Evolutionary conservation across 1,284 basidiomycete species (phyloP), one percentile per base, ranked within the genome.

Genomic region (Neonothopanus nambi): DNA sequence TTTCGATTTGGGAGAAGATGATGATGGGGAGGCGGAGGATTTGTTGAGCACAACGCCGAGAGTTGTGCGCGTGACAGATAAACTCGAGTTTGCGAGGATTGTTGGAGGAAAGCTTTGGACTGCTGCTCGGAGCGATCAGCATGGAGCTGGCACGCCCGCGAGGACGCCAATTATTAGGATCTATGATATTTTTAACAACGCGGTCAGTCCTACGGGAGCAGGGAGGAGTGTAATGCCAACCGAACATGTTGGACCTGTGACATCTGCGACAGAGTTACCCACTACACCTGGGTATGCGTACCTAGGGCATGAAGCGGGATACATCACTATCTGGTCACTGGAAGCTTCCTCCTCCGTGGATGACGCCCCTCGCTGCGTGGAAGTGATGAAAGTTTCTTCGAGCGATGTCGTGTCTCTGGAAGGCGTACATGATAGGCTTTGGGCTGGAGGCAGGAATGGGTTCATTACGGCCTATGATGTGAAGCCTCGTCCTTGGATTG

Each of bases 221-320:
- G 78, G 74, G 2, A 74, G 76, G 41, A 72, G 78, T 2, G 64
- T 89, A 20, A 66, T 80, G 48, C 84, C 80, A 3, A 75, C 68
- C 20, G 84, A 90, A 60, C 75, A 82, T 56, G 74, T 89, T 44
- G 95, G 95, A 1, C 78, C 89, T 0, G 90, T 97, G 12, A 92
- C 90, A 0, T 84, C 86, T 24, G 93, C 89, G 0, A 84, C 94
- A 0, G 73, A 92, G 21, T 70, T 98, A 5, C 88, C 91, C 0
- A 79, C 86, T 0, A 73, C 81, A 9, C 84, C 87, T 0, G 76
- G 80, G 1, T 70, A 74, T 17, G 87, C 93, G 26, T 98, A 87
- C 63, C 75, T 99, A n/a, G 94, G 91, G 0, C 96, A 99, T 63
- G 95, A 98, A 68, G 93, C 91, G 40, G 97, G 96, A 0, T 89